Evolutionary conservation across 352 stramenopile genomes (phyloP), one percentile per base, ranked within the genome.

Genomic region (Pythium dissimile): DNA sequence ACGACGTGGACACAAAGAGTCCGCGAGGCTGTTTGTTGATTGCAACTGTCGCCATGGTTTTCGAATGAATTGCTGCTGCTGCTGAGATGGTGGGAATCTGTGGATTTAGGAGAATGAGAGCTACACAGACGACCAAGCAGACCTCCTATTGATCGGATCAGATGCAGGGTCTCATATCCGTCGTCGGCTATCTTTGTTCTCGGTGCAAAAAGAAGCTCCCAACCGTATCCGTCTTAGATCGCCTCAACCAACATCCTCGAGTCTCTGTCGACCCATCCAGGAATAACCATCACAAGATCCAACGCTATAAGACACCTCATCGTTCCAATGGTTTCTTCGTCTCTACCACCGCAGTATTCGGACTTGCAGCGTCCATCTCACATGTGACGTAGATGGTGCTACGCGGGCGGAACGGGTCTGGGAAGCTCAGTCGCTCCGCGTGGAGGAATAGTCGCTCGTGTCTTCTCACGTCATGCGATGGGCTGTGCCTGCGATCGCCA

Each of bases 401-500:
- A 16, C 54, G 53, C 31, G 26, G 18, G 16, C 15, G 51, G 48
- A 86, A 83, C 8, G 70, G 73, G 24, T 90, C 60, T 1, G 64
- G 58, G 41, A 90, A 90, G 7, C 35, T 55, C 56, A 88, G 65
- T 8, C 64, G 66, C 20, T 66, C 62, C 2, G 78, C 78, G 51
- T 89, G 80, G 24, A 91, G 72, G 30, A 76, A 79, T 24, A 91
- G 32, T 15, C 81, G 50, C 3, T 53, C 38, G n/a, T 47, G 35
- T 21, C 27, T 8, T 8, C 16, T 41, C 0, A 9, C 62, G 35
- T 69, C 51, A 8, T 26, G 23, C 10, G 31, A 39, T 2, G 65
- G 64, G 15, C 66, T 64, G 38, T 88, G 76, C 38, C 73, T 79
- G 13, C 6, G 6, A 35, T 91, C 81, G 0, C 81, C 81, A 0